Evolutionary conservation across 352 stramenopile genomes (phyloP).

Genomic region (Lagenidium sp.): DNA sequence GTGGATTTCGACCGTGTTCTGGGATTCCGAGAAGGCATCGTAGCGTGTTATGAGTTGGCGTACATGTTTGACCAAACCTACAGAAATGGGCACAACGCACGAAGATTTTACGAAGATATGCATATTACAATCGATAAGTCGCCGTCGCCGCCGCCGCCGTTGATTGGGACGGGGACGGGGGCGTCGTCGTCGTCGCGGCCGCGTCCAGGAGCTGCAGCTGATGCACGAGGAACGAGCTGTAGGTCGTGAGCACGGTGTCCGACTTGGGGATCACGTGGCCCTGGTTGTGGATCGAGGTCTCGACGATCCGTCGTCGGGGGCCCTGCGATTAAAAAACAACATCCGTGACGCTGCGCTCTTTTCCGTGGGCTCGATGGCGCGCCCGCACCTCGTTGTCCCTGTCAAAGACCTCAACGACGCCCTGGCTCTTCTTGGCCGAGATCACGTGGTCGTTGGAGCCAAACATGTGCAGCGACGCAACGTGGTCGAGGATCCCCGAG

Average conservation of each 20-base stretch:
- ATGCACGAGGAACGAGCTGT: constrained; percentile 39
- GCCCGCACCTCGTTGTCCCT: neutral
- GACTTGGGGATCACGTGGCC: constrained; percentile 79
- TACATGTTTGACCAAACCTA: no score
- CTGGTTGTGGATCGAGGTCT: constrained; percentile 57
- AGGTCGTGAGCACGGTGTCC: constrained; percentile 30
- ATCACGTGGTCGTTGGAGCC: constrained; percentile 79
- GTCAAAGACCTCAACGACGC: constrained; percentile 60
- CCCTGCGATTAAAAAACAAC: constrained; percentile 6
- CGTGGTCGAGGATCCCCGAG: constrained; percentile 34
- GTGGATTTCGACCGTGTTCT: no score
- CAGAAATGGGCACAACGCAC: no score
- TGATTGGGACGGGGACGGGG: neutral
- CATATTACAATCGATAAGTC: no score
- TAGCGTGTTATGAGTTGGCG: no score
- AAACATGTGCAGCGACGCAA: constrained; percentile 67
- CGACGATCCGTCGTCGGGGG: no score
- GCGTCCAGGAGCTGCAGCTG: constrained; percentile 11
- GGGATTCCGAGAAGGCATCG: no score
- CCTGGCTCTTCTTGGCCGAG: constrained; percentile 51
- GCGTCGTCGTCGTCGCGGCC: neutral
- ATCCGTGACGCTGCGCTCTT: constrained; percentile 1
- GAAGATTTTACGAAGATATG: no score
- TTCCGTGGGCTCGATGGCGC: neutral
- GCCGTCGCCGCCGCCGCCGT: no score